Evolutionary conservation across 139 green algal genomes (phyloP).

Genomic region (Limnomonas spitsbergensis): DNA sequence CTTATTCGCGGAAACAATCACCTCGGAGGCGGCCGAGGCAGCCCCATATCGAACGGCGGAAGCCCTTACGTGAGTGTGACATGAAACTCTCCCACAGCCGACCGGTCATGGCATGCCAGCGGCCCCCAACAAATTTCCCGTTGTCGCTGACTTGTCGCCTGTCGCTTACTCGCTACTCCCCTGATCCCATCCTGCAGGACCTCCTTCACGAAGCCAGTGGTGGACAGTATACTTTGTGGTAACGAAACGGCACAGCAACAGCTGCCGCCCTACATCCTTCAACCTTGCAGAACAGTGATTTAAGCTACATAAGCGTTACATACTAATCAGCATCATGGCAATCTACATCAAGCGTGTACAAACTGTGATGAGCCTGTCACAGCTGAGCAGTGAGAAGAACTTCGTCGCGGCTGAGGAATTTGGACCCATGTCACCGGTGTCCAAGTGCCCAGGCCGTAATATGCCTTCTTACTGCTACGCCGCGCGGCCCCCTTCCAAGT

Average conservation of each 20-base stretch:
- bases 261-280: too few species aligned
- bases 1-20: too few species aligned
- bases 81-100: too few species aligned
- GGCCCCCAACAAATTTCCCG: too few species aligned
- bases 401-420: background rate
- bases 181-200: background rate
- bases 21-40: background rate
- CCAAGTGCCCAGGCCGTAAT: background rate
- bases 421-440: background rate
- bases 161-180: too few species aligned
- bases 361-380: slow-evolving; percentile 6
- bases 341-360: slow-evolving; percentile 1
- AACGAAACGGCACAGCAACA: too few species aligned
- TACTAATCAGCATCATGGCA: background rate
- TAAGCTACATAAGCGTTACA: too few species aligned
- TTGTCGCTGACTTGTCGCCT: too few species aligned
- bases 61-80: slow-evolving; percentile 4
- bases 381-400: background rate
- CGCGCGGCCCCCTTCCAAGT: background rate
- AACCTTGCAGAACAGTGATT: too few species aligned
- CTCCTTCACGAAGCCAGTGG: slow-evolving; percentile 1
- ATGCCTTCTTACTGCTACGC: background rate
- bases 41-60: background rate
- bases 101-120: too few species aligned
- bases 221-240: background rate